Conservation (phyloP, 2,329 filamentous ascomycete species). For the Teratosphaeria gauchensis region DNA sequence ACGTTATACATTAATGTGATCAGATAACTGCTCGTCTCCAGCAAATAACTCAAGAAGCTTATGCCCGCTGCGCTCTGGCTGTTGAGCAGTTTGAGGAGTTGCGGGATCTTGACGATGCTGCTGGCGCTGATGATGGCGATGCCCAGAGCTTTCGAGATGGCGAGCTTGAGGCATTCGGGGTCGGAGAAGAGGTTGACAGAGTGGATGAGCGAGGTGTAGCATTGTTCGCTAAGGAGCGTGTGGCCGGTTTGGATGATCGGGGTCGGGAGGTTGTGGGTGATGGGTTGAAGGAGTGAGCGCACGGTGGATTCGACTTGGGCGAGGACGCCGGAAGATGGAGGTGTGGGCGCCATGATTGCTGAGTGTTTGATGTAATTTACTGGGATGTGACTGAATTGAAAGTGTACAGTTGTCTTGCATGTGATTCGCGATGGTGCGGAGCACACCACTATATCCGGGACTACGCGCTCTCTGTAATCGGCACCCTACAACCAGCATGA, state of each 20-base stretch:
- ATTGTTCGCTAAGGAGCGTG: slow-evolving; percentile 69
- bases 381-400: background rate
- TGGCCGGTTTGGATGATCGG: slow-evolving; percentile 66
- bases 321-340: background rate
- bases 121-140: slow-evolving; percentile 88
- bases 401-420: background rate
- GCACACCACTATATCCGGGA: background rate
- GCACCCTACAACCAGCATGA: too few species aligned
- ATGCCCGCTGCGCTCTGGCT: slow-evolving; percentile 76
- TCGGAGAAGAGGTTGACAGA: slow-evolving; percentile 66
- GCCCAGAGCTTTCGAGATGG: slow-evolving; percentile 82
- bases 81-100: slow-evolving; percentile 83
- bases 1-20: slow-evolving; percentile 89
- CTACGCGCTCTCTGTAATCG: too few species aligned
- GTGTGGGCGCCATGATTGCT: background rate
- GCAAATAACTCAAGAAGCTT: slow-evolving; percentile 80
- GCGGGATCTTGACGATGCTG: slow-evolving; percentile 88
- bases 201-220: slow-evolving; percentile 78
- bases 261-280: slow-evolving; percentile 47
- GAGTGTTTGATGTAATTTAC: background rate
- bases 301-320: slow-evolving; percentile 31
- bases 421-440: background rate
- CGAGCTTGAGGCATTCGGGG: slow-evolving; percentile 74
- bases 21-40: slow-evolving; percentile 81
- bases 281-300: slow-evolving; percentile 33